Base-by-base conservation (phyloP, 305 asterid genomes). In the Striga hermonthica region DNA sequence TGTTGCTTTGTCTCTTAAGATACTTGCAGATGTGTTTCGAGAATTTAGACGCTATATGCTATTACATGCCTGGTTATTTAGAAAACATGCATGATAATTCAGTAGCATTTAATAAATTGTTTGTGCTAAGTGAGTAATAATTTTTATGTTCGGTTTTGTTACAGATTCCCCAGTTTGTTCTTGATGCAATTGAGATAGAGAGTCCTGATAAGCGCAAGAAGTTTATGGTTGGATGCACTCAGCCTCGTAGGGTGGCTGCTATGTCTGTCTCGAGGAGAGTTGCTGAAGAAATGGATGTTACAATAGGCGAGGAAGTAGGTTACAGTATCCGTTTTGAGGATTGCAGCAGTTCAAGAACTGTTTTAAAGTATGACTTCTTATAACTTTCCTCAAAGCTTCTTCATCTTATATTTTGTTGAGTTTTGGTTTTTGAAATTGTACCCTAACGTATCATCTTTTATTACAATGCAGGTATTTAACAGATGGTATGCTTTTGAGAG, bases 401-500 rank as follows among this genome's bases (percentile, higher is more conserved):
- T 22, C 31, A 22, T 22, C 31, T 22, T 22, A 22, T 22, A 22
- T 22, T 22, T 2, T 22, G 1, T 22, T n/a, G n/a, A n/a, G n/a
- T 22, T 22, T 22, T 22, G 31, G 31, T 22, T 22, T 22, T 9
- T 47, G 10, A 9, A 5, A 14, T 4, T 3, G 43, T 55, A 65
- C 43, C 60, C 58, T 69, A 56, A 39, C 41, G 3, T 11, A 12
- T 65, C 36, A 4, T n/a, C 14, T 66, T 34, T 5, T 60, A 68
- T 56, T 40, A 45, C 31, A n/a, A 52, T 5, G n/a, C 78, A 93
- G 99, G 78, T 90, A 94, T 74, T 74, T 94, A 40, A 94, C 99
- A 6, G 98, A 94, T 77, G 99, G 99, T 88, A 90, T 94, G 97
- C 99, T 94, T 66, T 54, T 90, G 77, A 91, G 99, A 78, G 99